Evolutionary conservation across 163 green algal species (phyloP).

Genomic region (Scenedesmus sp.): DNA sequence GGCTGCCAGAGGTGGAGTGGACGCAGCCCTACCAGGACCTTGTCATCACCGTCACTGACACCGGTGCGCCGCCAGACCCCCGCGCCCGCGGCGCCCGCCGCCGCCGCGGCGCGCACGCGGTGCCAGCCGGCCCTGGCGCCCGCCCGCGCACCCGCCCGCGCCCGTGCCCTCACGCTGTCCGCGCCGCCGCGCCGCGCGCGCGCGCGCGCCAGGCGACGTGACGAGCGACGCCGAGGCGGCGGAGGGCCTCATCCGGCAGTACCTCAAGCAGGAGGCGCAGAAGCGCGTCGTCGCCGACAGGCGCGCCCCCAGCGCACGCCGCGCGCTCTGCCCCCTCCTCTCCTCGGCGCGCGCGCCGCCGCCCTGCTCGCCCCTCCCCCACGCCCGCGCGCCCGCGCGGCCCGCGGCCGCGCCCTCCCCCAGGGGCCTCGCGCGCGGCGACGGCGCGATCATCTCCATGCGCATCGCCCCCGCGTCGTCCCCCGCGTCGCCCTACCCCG

Average conservation of each 20-base stretch:
- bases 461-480: conserved; percentile 20
- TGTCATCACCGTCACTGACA: conserved; percentile 25
- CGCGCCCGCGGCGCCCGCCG: too few relatives aligned
- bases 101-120: neutral
- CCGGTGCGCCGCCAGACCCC: neutral
- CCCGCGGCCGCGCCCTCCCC: neutral
- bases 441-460: conserved; percentile 63
- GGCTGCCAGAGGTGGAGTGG: conserved; percentile 34
- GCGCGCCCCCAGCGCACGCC: neutral
- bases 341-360: too few relatives aligned
- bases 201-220: conserved; percentile 38
- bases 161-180: too few relatives aligned
- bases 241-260: conserved; percentile 61
- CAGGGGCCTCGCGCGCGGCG: conserved; percentile 37
- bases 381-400: too few relatives aligned
- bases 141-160: too few relatives aligned
- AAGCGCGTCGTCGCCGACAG: conserved; percentile 52
- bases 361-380: too few relatives aligned
- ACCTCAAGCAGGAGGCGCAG: conserved; percentile 58
- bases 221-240: conserved; percentile 54
- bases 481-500: conserved; percentile 44
- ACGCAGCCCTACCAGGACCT: conserved; percentile 28
- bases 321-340: too few relatives aligned
- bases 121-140: neutral
- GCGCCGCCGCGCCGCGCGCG: too few relatives aligned